Evolutionary conservation across 108 stramenopile species (phyloP).

Genomic region (Cyclotella atomus): DNA sequence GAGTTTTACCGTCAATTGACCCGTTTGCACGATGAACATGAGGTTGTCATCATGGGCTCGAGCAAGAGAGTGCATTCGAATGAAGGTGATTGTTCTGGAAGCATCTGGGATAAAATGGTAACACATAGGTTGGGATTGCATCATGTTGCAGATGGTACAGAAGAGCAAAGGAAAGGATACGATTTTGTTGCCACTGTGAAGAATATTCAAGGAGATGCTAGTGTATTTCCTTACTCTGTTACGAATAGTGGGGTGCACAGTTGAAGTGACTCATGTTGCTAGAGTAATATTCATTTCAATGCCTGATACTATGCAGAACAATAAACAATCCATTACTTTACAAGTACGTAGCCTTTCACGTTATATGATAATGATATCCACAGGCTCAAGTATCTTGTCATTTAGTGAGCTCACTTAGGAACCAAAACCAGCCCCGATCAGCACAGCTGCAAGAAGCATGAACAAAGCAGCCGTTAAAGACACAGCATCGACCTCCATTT

Average conservation of each 20-base stretch:
- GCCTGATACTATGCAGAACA: too few relatives aligned
- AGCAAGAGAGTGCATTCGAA: neutral
- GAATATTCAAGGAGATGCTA: slow-evolving; percentile 1
- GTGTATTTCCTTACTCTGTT: slow-evolving; percentile 41
- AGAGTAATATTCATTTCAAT: too few relatives aligned
- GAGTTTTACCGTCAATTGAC: slow-evolving; percentile 52
- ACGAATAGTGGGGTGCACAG: slow-evolving; percentile 31
- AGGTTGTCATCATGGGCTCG: slow-evolving; percentile 43
- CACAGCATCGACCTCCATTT: slow-evolving; percentile 37
- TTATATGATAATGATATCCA: too few relatives aligned
- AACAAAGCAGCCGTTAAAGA: slow-evolving; percentile 11
- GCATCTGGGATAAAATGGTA: slow-evolving; percentile 49
- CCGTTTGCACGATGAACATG: slow-evolving; percentile 42
- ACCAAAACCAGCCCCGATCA: slow-evolving; percentile 16
- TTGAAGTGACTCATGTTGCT: neutral
- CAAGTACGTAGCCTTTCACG: too few relatives aligned
- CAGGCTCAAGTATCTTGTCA: too few relatives aligned
- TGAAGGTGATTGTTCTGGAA: slow-evolving; percentile 11
- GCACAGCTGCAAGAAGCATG: slow-evolving; percentile 15
- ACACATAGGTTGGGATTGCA: slow-evolving; percentile 42
- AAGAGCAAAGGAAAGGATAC: slow-evolving; percentile 29
- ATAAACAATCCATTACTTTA: too few relatives aligned
- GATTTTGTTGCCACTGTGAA: slow-evolving; percentile 39
- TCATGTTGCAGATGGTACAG: slow-evolving; percentile 41
- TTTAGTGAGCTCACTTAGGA: too few relatives aligned